Percentiles rank a stretch among this genome's conserved stretches.
Conservation (phyloP, 805 yeast genomes). For the Wickerhamomyces alni region DNA sequence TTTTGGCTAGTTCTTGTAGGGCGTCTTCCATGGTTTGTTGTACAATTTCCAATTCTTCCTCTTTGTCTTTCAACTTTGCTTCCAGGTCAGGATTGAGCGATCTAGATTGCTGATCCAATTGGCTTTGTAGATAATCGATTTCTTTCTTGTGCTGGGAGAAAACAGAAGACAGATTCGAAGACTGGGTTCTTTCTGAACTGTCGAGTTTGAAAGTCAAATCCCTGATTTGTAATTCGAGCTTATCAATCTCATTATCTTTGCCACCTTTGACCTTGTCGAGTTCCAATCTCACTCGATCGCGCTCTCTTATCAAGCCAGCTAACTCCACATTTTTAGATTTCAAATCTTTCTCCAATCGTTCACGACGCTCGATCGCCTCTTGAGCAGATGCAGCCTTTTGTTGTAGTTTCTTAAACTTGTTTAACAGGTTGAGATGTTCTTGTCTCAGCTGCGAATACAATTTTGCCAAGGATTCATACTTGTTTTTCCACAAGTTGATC, state of each 20-base stretch:
- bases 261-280: conserved; percentile 63
- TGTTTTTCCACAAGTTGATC: conserved; percentile 69
- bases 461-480: conserved; percentile 86
- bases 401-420: conserved; percentile 74
- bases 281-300: conserved; percentile 84
- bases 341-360: conserved; percentile 65
- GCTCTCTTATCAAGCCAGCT: conserved; percentile 82
- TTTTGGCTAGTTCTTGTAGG: conserved; percentile 48
- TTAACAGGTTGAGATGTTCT: conserved; percentile 76
- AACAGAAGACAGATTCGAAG: conserved; percentile 54
- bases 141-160: conserved; percentile 61
- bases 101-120: conserved; percentile 23
- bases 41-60: conserved; percentile 71
- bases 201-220: conserved; percentile 52
- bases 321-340: conserved; percentile 58
- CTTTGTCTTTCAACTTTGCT: conserved; percentile 53
- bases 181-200: conserved; percentile 55
- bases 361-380: conserved; percentile 78
- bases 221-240: conserved; percentile 56
- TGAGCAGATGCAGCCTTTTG: conserved; percentile 87
- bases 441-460: conserved; percentile 86
- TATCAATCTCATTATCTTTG: conserved; percentile 60
- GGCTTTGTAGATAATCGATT: conserved; percentile 41
- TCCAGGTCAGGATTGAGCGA: conserved; percentile 30
- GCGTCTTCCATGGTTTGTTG: conserved; percentile 78